Conservation (phyloP, 768 basidiomycete species). For the Suillus bovinus region DNA sequence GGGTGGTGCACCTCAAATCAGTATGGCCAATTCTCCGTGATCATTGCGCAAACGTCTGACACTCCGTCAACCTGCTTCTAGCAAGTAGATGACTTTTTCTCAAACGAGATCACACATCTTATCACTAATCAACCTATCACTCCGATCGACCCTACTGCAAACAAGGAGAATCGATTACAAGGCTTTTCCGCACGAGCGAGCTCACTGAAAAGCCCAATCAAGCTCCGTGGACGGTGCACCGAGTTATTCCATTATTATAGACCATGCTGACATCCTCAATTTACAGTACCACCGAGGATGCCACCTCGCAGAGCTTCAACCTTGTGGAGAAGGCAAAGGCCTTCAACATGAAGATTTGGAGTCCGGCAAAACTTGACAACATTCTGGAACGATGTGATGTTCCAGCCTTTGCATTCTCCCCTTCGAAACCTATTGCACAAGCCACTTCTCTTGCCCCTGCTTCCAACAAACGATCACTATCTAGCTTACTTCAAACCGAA, state of each 20-base stretch:
- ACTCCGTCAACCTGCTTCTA: conserved; percentile 32
- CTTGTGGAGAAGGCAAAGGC: conserved; percentile 65
- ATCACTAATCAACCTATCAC: conserved; percentile 62
- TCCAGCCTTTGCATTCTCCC: conserved; percentile 27
- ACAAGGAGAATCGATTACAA: conserved; percentile 66
- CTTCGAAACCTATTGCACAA: conserved; percentile 28
- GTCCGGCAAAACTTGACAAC: conserved; percentile 64
- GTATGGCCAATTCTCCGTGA: conserved; percentile 50
- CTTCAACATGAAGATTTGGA: conserved; percentile 89
- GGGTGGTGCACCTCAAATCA: conserved; percentile 69
- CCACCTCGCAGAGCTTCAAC: conserved; percentile 38
- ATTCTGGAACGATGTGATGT: conserved; percentile 68
- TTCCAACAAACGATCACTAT: conserved; percentile 49
- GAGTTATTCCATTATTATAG: neutral
- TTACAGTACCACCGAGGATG: conserved; percentile 33
- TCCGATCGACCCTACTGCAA: conserved; percentile 36
- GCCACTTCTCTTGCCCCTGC: conserved; percentile 31
- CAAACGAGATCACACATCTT: conserved; percentile 82
- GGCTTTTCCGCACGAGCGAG: conserved; percentile 23
- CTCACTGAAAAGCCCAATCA: conserved; percentile 66
- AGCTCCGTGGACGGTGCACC: conserved; percentile 57
- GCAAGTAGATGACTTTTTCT: conserved; percentile 89
- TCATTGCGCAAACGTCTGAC: conserved; percentile 6
- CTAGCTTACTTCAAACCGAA: conserved; percentile 75
- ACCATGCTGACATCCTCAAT: conserved; percentile 9